Evolutionary conservation across 768 basidiomycete genomes (phyloP).

Genomic region (Tricholoma sp.): DNA sequence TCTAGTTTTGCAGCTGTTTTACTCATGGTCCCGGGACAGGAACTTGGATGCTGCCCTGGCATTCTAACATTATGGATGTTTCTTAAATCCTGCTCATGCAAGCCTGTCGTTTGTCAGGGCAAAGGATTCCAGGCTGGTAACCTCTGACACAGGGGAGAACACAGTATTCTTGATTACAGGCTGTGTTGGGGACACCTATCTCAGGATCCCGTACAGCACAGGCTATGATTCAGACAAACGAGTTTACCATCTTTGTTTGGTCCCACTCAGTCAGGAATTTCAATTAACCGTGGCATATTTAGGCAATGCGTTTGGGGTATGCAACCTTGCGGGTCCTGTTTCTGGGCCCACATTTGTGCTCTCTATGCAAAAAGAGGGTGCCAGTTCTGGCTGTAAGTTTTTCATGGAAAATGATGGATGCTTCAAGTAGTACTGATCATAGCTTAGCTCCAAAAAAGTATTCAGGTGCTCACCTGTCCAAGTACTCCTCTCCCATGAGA

Average conservation of each 20-base stretch:
- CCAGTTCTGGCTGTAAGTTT: not conserved
- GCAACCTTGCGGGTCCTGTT: not conserved
- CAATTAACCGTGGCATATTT: not conserved
- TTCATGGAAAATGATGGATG: not conserved
- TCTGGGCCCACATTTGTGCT: not conserved
- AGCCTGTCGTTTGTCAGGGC: not conserved
- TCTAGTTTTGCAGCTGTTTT: not conserved
- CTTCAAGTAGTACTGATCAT: not conserved
- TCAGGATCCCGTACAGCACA: not conserved
- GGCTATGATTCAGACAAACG: not conserved
- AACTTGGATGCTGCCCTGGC: not conserved
- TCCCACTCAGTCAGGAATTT: not conserved
- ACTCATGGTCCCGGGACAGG: not conserved
- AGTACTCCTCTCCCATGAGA: not conserved
- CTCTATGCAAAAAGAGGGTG: not conserved
- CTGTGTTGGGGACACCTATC: not conserved
- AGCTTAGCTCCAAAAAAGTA: not conserved
- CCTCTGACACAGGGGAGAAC: not conserved
- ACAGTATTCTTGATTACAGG: not conserved
- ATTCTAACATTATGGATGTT: not conserved
- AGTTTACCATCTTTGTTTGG: not conserved
- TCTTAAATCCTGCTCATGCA: not conserved
- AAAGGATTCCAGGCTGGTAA: not conserved
- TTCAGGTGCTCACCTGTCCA: not conserved
- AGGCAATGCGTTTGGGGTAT: not conserved